Conservation (phyloP, 176 grass and related monocot genomes). For the Triticum dicoccoides region DNA sequence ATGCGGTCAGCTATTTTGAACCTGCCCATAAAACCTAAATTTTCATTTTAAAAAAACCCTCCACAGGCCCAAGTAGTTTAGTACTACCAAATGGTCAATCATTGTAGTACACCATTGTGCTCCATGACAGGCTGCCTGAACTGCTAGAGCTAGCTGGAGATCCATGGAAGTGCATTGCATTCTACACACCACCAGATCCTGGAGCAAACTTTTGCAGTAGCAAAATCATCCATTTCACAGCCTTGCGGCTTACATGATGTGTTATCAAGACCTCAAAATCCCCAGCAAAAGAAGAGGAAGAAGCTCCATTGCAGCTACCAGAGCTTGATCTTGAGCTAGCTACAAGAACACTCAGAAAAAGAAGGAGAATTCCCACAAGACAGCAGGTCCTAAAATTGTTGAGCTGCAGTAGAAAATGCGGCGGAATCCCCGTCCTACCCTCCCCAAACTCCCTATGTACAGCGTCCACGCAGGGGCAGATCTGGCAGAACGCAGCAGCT, state of each 20-base stretch:
- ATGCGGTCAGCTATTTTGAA: not conserved
- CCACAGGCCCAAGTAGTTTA: not conserved
- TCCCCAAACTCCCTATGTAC: slow-evolving; percentile 34
- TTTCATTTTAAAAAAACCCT: not conserved
- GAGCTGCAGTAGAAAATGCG: slow-evolving; percentile 35
- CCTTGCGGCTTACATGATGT: slow-evolving; percentile 49
- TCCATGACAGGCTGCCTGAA: not conserved
- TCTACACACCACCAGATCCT: not conserved
- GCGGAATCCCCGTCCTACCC: slow-evolving; percentile 21
- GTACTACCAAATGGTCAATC: not conserved
- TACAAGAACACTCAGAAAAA: slow-evolving; percentile 1
- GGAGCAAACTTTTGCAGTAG: not conserved
- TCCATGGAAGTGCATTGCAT: not conserved
- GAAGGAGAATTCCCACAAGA: not conserved
- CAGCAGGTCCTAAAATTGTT: slow-evolving; percentile 42
- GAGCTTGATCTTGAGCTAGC: slow-evolving; percentile 38
- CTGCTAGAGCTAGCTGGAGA: not conserved
- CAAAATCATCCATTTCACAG: slow-evolving; percentile 3
- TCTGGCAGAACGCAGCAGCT: not conserved
- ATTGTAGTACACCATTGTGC: not conserved
- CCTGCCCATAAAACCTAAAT: not conserved
- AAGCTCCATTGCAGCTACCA: slow-evolving; percentile 17
- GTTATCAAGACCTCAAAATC: slow-evolving; percentile 13
- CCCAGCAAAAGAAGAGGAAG: not conserved
- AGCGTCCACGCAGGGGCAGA: slow-evolving; percentile 13